Percentiles rank a stretch among this genome's conserved stretches.
These are phyloP conservation scores for Sclerotinia nivalis DNA, from an alignment of 2,329 filamentous ascomycete species.

Conservation along the genomic window DNA sequence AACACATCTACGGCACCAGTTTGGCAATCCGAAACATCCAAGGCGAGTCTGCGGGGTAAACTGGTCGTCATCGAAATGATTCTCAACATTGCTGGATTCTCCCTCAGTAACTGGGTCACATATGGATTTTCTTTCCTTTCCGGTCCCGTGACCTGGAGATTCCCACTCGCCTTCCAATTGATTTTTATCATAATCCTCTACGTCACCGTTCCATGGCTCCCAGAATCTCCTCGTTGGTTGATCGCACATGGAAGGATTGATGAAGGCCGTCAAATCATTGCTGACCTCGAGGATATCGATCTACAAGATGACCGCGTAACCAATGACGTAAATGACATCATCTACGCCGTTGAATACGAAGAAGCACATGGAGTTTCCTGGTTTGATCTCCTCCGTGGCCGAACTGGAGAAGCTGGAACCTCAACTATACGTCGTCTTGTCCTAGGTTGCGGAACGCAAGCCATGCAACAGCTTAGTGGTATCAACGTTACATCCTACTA, in stretches of 20 bases:
- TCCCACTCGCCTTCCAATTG: constrained; percentile 26
- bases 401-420: constrained; percentile 8
- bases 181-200: constrained; percentile 24
- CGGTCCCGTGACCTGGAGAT: constrained; percentile 22
- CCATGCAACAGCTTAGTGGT: constrained; percentile 53
- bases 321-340: constrained; percentile 51
- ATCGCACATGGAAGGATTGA: constrained; percentile 41
- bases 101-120: constrained; percentile 24
- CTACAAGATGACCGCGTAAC: constrained; percentile 54
- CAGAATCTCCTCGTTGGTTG: constrained; percentile 45
- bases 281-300: constrained; percentile 33
- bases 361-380: constrained; percentile 19
- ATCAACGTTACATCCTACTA: constrained; percentile 50
- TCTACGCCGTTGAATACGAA: constrained; percentile 22
- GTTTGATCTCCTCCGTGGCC: constrained; percentile 19
- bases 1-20: constrained; percentile 47
- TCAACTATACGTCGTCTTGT: constrained; percentile 65
- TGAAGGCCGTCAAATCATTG: constrained; percentile 43
- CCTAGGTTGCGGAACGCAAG: constrained; percentile 65
- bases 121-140: constrained; percentile 25
- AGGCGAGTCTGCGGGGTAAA: constrained; percentile 24
- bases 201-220: constrained; percentile 34
- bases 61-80: constrained; percentile 26
- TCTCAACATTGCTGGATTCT: constrained; percentile 24
- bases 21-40: constrained; percentile 27